Percentiles rank a stretch among this genome's conserved stretches.
Evolutionary conservation across 2,329 filamentous ascomycete species (phyloP).

Genomic region (Alternaria sp.): DNA sequence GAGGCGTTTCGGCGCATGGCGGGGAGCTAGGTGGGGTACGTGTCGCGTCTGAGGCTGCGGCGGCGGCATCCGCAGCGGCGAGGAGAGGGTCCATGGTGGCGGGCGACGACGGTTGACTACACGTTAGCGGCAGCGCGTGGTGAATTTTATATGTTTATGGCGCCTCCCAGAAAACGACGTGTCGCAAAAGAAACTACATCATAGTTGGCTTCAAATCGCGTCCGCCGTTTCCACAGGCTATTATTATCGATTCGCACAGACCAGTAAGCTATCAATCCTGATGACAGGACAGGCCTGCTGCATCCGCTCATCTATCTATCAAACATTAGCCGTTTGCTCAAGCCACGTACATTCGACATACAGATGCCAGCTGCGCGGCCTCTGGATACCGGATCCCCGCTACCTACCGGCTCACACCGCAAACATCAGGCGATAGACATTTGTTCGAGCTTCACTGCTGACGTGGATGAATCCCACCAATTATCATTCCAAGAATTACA

Average conservation of each 20-base stretch:
- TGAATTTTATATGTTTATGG: neutral
- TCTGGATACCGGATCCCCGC: slow-evolving; percentile 8
- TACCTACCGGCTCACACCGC: neutral
- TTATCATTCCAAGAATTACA: too few relatives aligned
- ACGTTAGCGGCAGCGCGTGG: neutral
- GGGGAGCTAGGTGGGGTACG: slow-evolving; percentile 17
- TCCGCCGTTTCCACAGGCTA: slow-evolving; percentile 4
- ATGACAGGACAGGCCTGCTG: neutral
- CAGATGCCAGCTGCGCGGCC: neutral
- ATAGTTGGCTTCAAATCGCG: slow-evolving; percentile 2
- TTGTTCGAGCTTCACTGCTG: neutral
- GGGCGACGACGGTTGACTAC: neutral
- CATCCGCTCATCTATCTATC: neutral
- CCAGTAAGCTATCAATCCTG: slow-evolving; percentile 6
- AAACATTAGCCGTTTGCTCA: neutral
- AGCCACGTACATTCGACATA: slow-evolving; percentile 1
- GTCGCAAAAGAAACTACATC: slow-evolving; percentile 1
- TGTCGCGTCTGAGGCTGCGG: slow-evolving; percentile 7
- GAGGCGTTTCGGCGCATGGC: slow-evolving; percentile 19
- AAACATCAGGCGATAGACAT: neutral
- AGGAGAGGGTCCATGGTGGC: slow-evolving; percentile 37
- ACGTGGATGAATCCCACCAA: neutral
- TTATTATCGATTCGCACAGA: slow-evolving; percentile 8
- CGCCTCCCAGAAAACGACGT: neutral
- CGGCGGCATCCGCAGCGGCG: slow-evolving; percentile 25